Evolutionary conservation across 202 grass and related monocot genomes (phyloP).

Genomic region (Panicum hallii): DNA sequence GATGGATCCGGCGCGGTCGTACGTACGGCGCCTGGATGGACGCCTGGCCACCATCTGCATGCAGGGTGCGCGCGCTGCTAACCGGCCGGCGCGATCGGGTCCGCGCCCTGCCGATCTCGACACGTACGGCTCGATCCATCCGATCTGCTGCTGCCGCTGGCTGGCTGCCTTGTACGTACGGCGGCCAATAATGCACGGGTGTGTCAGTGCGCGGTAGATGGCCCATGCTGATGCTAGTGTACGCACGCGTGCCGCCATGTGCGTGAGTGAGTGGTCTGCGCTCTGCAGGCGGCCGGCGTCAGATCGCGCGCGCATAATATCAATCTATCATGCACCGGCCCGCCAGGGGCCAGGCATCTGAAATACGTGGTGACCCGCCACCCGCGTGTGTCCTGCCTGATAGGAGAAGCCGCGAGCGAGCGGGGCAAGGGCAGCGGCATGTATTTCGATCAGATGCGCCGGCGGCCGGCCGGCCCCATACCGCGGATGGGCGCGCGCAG

Average conservation of each 20-base stretch:
- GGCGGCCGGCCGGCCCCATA: neutral
- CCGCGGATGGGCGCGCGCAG: neutral
- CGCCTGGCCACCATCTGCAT: neutral
- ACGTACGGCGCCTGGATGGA: neutral
- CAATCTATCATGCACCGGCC: conserved; percentile 28
- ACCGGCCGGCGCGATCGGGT: too few relatives aligned
- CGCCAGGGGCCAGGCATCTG: neutral
- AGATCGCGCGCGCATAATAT: conserved; percentile 26
- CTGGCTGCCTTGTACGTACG: neutral
- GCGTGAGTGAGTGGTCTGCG: neutral
- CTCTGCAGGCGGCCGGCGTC: neutral
- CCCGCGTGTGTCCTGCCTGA: neutral
- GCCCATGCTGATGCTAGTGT: neutral
- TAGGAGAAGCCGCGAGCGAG: neutral
- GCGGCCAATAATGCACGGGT: neutral
- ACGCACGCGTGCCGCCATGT: too few relatives aligned
- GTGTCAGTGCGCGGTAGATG: neutral
- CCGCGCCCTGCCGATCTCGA: neutral
- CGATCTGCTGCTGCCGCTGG: neutral
- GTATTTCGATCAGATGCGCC: too few relatives aligned
- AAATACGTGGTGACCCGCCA: conserved; percentile 29
- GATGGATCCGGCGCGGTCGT: conserved; percentile 13
- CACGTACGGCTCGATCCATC: neutral
- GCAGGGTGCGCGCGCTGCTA: neutral
- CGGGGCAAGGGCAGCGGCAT: too few relatives aligned